Percentiles rank a stretch among this genome's conserved stretches.
phyloP scores from a whole-genome alignment of 1,139 yeast genomes.

The Kurtzmaniella quercitrusa region DNA sequence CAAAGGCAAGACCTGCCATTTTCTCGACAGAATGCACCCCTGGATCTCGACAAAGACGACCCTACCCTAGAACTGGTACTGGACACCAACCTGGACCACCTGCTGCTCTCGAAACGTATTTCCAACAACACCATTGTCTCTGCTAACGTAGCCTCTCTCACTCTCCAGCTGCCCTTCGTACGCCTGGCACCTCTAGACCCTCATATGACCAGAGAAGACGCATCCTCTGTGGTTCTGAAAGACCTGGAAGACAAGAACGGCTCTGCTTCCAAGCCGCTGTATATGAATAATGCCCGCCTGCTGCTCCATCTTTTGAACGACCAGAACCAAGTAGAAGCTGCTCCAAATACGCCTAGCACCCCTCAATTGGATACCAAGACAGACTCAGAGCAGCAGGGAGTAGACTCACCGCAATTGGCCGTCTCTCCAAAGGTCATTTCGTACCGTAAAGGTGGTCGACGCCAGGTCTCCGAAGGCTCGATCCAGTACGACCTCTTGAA shows the following conservation, averaged over 20 bases:
- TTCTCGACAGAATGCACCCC: neutral
- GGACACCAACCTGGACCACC: neutral
- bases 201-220: conserved; percentile 53
- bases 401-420: conserved; percentile 3
- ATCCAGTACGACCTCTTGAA: conserved; percentile 18
- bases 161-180: conserved; percentile 35
- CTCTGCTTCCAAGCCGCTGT: conserved; percentile 2
- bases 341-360: neutral
- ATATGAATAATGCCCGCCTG: conserved; percentile 7
- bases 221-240: conserved; percentile 36
- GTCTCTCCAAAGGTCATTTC: conserved; percentile 46
- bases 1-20: too few species aligned
- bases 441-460: conserved; percentile 28
- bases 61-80: neutral
- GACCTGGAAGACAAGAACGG: conserved; percentile 14
- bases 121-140: neutral
- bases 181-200: conserved; percentile 59
- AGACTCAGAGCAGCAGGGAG: neutral
- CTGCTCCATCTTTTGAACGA: conserved; percentile 11
- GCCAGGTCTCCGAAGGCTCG: conserved; percentile 20
- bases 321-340: conserved; percentile 5
- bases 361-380: neutral
- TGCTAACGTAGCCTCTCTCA: conserved; percentile 18
- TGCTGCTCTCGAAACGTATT: neutral
- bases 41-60: neutral